Evolutionary conservation across 768 basidiomycete species (phyloP), one percentile per base, ranked within the genome.

Genomic region (Tylopilus balloui): DNA sequence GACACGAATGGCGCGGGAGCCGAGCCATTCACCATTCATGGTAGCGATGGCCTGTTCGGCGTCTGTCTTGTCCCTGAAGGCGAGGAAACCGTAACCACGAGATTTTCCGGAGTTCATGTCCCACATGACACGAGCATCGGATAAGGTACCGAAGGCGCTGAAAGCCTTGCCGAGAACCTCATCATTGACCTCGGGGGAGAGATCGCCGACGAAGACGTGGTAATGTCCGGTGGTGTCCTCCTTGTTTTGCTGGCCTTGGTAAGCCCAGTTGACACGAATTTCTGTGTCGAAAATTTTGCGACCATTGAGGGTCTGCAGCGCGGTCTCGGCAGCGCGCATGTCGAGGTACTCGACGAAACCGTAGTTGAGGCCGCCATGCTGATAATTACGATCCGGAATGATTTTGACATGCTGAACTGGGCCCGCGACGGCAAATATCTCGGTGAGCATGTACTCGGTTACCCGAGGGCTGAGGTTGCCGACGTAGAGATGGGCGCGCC

Each of bases 21-120:
- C 96, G 31, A 99, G 79, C 92, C 92, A 99, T 77, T 99, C 95
- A 49, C 96, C 96, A 65, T 99, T 99, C 96, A 99, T 99, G 52
- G 95, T 94, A 27, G 90, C 88, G 67, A 99, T 99, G 36, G 96
- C 96, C 69, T 98, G 96, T 69, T 99, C 96, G 27, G 96, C 96
- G 62, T 99, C 96, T 45, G 95, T 92, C 73, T 95, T 94, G 76
- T 99, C 96, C 62, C 95, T 81, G 80, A 97, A 98, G 3, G 95
- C 94, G 56, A 98, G 81, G 79, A 98, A 98, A 43, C 95, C 94
- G 65, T 98, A 97, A 35, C 95, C 95, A 62, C 95, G 87, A 63
- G 88, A 92, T 75, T 98, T 97, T 53, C 96, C 96, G 45, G 94
- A 95, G 73, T 94, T 96, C 92, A 98, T 97, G 69, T 99, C 96